phyloP scores from a whole-genome alignment of 306 rosid genomes.

The Rosa multiflora region DNA sequence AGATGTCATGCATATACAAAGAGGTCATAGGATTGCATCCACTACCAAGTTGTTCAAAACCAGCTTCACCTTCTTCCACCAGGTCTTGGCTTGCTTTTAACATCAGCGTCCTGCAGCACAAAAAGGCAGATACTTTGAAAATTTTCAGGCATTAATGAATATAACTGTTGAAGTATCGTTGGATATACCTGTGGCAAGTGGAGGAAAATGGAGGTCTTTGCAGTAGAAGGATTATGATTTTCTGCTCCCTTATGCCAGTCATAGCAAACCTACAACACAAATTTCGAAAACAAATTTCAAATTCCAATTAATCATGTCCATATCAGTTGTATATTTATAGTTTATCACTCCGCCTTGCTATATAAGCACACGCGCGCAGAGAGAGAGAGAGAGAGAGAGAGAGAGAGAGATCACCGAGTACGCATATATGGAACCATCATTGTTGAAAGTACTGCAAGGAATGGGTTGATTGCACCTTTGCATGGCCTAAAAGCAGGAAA shows the following conservation, averaged over 20 bases:
- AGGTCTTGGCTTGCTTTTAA: conserved; percentile 31
- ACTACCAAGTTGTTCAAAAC: not conserved
- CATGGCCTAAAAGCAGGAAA: conserved; percentile 65
- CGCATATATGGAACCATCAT: conserved; percentile 84
- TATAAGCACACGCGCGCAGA: too few relatives aligned
- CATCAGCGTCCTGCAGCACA: conserved; percentile 33
- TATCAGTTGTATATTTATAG: too few relatives aligned
- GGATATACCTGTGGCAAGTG: conserved; percentile 68
- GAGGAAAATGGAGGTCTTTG: conserved; percentile 60
- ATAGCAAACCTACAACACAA: conserved; percentile 59
- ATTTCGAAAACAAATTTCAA: not conserved
- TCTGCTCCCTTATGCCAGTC: conserved; percentile 95
- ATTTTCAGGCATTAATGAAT: not conserved
- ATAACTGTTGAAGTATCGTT: not conserved
- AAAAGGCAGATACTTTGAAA: not conserved
- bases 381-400: too few relatives aligned
- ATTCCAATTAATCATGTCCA: not conserved
- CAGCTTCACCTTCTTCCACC: conserved; percentile 34
- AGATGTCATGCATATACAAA: not conserved
- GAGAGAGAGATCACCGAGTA: conserved; percentile 48
- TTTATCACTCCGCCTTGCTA: too few relatives aligned
- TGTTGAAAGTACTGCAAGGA: conserved; percentile 79
- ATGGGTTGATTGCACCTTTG: conserved; percentile 81
- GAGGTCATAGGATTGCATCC: not conserved
- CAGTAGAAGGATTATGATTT: conserved; percentile 78